These are phyloP conservation scores for Sphaerulina vaccinii DNA, from an alignment of 2,329 filamentous ascomycete genomes.

Conservation along the genomic window DNA sequence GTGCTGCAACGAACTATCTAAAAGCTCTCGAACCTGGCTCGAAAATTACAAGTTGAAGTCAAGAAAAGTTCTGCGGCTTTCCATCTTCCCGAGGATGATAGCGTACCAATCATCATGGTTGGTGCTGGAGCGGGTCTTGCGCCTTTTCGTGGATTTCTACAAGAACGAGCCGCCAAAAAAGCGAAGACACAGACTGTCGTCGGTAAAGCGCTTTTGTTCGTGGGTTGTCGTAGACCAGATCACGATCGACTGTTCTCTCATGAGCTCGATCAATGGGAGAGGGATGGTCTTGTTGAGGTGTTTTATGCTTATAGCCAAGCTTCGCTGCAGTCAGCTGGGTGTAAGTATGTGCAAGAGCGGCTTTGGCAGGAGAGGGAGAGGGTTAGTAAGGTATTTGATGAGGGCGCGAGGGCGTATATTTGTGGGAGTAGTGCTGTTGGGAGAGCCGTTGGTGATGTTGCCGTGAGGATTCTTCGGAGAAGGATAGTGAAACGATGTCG, in stretches of 20 bases:
- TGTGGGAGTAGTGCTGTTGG: conserved; percentile 54
- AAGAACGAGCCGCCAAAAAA: conserved; percentile 40
- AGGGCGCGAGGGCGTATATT: conserved; percentile 60
- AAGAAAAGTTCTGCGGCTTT: conserved; percentile 46
- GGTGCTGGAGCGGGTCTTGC: conserved; percentile 52
- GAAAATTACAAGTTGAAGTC: conserved; percentile 42
- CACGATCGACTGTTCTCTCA: conserved; percentile 61
- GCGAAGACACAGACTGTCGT: too few species aligned
- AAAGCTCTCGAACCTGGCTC: conserved; percentile 52
- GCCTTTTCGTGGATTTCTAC: conserved; percentile 45
- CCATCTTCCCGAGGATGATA: conserved; percentile 45
- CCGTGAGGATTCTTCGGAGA: conserved; percentile 45
- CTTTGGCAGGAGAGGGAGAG: conserved; percentile 50
- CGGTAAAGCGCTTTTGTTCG: conserved; percentile 63
- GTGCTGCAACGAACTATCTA: conserved; percentile 44
- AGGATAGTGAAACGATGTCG: conserved; percentile 16
- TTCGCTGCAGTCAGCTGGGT: conserved; percentile 46
- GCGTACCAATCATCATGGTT: conserved; percentile 52
- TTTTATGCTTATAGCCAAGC: conserved; percentile 59
- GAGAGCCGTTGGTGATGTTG: conserved; percentile 42
- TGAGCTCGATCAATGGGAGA: conserved; percentile 60
- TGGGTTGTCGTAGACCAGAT: conserved; percentile 58
- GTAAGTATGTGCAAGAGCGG: conserved; percentile 55
- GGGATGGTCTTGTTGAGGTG: conserved; percentile 60
- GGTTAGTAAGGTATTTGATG: conserved; percentile 47